A percentile compares a stretch with the other conserved stretches of the same genome.
These are phyloP conservation scores for Digitaria exilis DNA, from an alignment of 202 grass and related monocot genomes.

Conservation along the genomic window DNA sequence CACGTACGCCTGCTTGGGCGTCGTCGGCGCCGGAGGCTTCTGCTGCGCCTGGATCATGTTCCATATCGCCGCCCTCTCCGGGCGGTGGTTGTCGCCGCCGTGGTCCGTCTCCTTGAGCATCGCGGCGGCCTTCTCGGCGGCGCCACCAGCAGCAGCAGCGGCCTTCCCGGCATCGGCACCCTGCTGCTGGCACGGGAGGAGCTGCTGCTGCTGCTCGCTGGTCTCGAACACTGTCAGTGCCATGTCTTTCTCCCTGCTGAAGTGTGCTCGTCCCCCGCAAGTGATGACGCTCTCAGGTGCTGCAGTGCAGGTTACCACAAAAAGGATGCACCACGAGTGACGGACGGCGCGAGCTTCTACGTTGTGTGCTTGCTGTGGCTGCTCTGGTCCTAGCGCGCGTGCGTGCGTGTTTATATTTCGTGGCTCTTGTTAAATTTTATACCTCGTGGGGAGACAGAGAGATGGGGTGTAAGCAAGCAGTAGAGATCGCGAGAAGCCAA, in stretches of 20 bases:
- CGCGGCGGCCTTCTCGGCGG: constrained; percentile 39
- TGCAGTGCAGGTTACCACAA: background rate
- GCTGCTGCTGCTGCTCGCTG: constrained; percentile 50
- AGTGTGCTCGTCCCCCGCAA: no score
- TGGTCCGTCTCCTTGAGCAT: constrained; percentile 43
- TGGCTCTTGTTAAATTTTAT: constrained; percentile 1
- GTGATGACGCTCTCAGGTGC: background rate
- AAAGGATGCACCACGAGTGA: background rate
- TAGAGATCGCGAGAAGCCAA: background rate
- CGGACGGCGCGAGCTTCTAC: constrained; percentile 19
- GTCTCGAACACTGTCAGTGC: constrained; percentile 54
- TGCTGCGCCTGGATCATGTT: constrained; percentile 69
- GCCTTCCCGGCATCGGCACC: constrained; percentile 20
- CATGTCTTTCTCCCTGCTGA: constrained; percentile 26
- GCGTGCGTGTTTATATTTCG: constrained; percentile 28
- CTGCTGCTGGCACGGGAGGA: constrained; percentile 44
- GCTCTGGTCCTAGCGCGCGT: background rate
- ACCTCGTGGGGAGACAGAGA: constrained; percentile 11
- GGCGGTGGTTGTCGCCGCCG: constrained; percentile 37
- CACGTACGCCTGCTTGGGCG: constrained; percentile 48
- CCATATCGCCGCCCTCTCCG: constrained; percentile 58
- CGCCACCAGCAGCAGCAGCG: background rate
- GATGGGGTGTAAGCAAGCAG: background rate
- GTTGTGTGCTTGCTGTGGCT: background rate
- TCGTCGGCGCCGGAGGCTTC: background rate